These are phyloP conservation scores for Tetrahymena borealis DNA, from an alignment of 73 alveolate species.

Conservation along the genomic window DNA sequence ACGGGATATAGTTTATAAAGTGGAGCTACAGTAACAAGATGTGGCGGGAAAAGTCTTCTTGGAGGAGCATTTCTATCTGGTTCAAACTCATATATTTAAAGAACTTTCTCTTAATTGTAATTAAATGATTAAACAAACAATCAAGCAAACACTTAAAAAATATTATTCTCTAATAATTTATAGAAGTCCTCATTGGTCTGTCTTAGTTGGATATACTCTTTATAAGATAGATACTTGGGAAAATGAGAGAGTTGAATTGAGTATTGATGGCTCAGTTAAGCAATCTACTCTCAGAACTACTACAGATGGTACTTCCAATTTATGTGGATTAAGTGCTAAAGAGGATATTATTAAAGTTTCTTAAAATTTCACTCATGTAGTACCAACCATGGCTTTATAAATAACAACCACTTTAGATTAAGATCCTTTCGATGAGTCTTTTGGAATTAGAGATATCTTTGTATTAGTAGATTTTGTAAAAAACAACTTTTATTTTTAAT, in stretches of 20 bases:
- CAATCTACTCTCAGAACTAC: neutral
- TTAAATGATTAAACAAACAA: neutral
- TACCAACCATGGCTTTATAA: neutral
- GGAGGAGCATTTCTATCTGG: neutral
- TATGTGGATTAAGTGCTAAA: neutral
- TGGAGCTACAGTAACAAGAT: neutral
- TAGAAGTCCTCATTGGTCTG: neutral
- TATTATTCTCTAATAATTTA: neutral
- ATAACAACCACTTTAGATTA: neutral
- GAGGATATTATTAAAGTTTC: neutral
- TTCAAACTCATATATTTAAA: neutral
- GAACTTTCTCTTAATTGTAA: neutral
- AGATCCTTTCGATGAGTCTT: neutral
- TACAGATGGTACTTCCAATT: neutral
- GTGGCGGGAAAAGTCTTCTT: neutral
- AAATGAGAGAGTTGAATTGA: neutral
- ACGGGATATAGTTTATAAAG: neutral
- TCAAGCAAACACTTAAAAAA: neutral
- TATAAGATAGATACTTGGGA: neutral
- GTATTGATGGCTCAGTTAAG: neutral
- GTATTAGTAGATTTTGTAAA: neutral
- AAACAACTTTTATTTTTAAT: too few species aligned
- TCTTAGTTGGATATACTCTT: neutral
- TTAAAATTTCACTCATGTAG: neutral
- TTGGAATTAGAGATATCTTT: neutral